Evolutionary conservation across 345 rosid species (phyloP).

Genomic region (Lepidium didymum): DNA sequence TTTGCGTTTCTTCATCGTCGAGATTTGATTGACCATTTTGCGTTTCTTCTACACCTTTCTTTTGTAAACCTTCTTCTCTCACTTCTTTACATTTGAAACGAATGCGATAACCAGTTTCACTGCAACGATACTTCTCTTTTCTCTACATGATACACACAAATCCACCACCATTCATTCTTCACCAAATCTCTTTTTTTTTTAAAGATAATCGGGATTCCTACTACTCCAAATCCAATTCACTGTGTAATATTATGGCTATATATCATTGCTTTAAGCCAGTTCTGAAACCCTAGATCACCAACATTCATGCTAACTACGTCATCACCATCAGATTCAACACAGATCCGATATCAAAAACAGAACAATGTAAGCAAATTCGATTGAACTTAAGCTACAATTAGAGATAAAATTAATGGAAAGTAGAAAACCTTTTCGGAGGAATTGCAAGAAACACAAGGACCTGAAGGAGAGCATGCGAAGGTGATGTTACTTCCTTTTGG

Average conservation of each 20-base stretch:
- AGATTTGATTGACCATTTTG: constrained; percentile 30
- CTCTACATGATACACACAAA: constrained; percentile 29
- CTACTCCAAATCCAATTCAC: not conserved
- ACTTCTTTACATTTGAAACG: constrained; percentile 66
- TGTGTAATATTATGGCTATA: not conserved
- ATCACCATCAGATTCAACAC: not conserved
- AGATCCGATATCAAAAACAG: not conserved
- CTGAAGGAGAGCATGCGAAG: constrained; percentile 87
- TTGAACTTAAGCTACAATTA: not conserved
- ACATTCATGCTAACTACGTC: not conserved
- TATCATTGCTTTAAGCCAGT: not conserved
- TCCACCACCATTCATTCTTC: not conserved
- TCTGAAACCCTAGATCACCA: not conserved
- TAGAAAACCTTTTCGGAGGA: constrained; percentile 68
- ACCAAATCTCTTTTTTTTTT: not conserved
- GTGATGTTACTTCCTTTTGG: constrained; percentile 56
- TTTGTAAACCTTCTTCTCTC: constrained; percentile 19
- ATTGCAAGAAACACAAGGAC: constrained; percentile 77
- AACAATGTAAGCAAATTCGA: not conserved
- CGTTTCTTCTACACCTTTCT: constrained; percentile 21
- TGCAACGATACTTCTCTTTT: constrained; percentile 68
- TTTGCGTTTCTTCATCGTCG: constrained; percentile 36
- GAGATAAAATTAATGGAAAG: not conserved
- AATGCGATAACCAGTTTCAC: constrained; percentile 94
- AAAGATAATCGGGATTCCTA: not conserved